phyloP scores from a whole-genome alignment of 306 rosid genomes.

The Quercus mongolica region DNA sequence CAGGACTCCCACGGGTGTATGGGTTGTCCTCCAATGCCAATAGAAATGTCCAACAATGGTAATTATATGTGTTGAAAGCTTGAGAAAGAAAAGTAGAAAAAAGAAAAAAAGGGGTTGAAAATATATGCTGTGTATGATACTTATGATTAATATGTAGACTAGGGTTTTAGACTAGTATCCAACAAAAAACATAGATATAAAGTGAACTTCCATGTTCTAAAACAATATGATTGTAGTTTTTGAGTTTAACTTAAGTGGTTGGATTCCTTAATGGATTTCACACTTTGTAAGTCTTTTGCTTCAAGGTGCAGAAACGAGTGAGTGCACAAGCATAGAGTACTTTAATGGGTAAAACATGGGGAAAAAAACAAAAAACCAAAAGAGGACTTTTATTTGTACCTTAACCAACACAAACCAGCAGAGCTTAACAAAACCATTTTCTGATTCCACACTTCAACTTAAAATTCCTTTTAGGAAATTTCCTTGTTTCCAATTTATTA shows the following conservation, averaged over 20 bases:
- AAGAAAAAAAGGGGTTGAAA: constrained; percentile 1
- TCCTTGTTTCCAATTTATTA: too few species aligned
- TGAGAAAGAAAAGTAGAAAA: constrained; percentile 25
- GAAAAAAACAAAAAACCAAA: neutral
- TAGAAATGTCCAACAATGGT: constrained; percentile 41
- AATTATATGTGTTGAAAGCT: constrained; percentile 64
- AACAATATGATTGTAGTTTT: constrained; percentile 55
- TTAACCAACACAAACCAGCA: neutral
- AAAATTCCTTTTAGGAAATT: too few species aligned
- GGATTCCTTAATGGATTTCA: constrained; percentile 48
- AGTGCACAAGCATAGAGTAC: constrained; percentile 9
- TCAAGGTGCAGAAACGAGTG: constrained; percentile 23
- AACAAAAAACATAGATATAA: constrained; percentile 40
- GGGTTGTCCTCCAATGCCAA: constrained; percentile 66
- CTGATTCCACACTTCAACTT: too few species aligned
- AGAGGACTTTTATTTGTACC: neutral
- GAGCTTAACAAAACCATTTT: neutral
- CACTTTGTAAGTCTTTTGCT: constrained; percentile 32
- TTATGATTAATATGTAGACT: constrained; percentile 60
- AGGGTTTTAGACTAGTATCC: constrained; percentile 44
- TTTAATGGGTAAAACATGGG: neutral
- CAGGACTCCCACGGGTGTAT: constrained; percentile 51
- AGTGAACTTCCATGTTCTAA: constrained; percentile 58
- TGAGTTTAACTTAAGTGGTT: constrained; percentile 46
- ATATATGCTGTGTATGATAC: constrained; percentile 22